A percentile compares a stretch with the other conserved stretches of the same genome.
Conservation (phyloP, 2,329 filamentous ascomycete genomes). For the Aureobasidium sp. region DNA sequence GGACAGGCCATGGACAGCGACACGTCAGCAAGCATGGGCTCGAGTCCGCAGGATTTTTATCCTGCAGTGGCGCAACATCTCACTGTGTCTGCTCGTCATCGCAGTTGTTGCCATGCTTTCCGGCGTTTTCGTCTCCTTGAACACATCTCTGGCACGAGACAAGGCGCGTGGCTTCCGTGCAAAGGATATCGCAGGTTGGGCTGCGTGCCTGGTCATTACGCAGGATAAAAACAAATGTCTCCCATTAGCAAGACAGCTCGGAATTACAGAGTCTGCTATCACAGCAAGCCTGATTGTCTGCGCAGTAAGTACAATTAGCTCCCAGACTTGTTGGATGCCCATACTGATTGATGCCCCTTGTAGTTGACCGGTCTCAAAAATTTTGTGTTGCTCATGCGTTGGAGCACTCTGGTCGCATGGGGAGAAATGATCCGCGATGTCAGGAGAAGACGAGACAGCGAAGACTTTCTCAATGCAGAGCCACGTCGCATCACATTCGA, state of each 20-base stretch:
- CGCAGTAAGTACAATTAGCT: conserved; percentile 59
- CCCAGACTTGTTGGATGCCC: too few relatives aligned
- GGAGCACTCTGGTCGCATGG: conserved; percentile 73
- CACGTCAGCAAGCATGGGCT: conserved; percentile 43
- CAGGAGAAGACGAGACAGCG: not conserved
- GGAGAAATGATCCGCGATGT: conserved; percentile 45
- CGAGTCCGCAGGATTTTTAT: conserved; percentile 67
- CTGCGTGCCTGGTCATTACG: conserved; percentile 53
- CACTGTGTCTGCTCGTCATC: conserved; percentile 72
- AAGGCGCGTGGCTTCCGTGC: conserved; percentile 37
- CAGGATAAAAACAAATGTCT: conserved; percentile 58
- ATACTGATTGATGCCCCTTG: conserved; percentile 1
- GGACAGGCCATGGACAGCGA: conserved; percentile 15
- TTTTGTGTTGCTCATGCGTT: conserved; percentile 65
- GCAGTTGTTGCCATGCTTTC: conserved; percentile 77
- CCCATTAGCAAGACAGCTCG: conserved; percentile 48
- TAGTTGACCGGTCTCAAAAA: conserved; percentile 75
- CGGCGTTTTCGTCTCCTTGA: conserved; percentile 71
- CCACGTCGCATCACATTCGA: conserved; percentile 5
- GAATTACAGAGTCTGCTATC: conserved; percentile 61
- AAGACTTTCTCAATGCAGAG: not conserved
- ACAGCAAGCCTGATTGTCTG: conserved; percentile 67
- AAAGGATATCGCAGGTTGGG: conserved; percentile 52
- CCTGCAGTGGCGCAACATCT: conserved; percentile 78
- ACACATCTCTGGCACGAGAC: conserved; percentile 47